Conservation (phyloP, 83 land plant genomes). For the Isoetes engelmannii region DNA sequence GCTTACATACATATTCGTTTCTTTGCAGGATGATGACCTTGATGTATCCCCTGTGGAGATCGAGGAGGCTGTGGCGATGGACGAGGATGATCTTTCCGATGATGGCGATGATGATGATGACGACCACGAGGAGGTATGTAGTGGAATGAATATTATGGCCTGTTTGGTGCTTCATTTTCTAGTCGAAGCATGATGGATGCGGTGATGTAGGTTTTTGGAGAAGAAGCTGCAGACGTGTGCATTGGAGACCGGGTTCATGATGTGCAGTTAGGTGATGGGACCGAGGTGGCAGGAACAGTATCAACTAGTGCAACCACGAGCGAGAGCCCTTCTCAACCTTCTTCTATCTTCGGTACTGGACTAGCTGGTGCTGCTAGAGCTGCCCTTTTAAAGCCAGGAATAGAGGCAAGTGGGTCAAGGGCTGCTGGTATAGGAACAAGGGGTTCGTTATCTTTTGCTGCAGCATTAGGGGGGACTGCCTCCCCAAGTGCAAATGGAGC, state of each 20-base stretch:
- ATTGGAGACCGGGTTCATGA: slow-evolving; percentile 91
- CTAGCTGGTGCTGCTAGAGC: slow-evolving; percentile 30
- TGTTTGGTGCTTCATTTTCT: not conserved
- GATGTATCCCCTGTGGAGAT: slow-evolving; percentile 77
- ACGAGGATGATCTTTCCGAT: slow-evolving; percentile 92
- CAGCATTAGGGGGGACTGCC: slow-evolving; percentile 87
- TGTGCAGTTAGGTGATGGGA: slow-evolving; percentile 74
- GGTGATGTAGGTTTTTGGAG: slow-evolving; percentile 52
- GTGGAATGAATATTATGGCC: not conserved
- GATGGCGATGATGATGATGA: slow-evolving; percentile 95
- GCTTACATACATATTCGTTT: not conserved
- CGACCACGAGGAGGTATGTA: slow-evolving; percentile 32
- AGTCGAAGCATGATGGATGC: not conserved
- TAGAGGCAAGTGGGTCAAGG: slow-evolving; percentile 51
- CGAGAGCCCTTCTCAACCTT: slow-evolving; percentile 45
- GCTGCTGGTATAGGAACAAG: slow-evolving; percentile 49
- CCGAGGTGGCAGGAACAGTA: slow-evolving; percentile 43
- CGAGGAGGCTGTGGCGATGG: slow-evolving; percentile 85
- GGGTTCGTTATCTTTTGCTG: slow-evolving; percentile 94
- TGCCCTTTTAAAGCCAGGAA: slow-evolving; percentile 37
- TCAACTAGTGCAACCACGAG: slow-evolving; percentile 34
- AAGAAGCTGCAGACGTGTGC: slow-evolving; percentile 71
- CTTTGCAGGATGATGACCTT: slow-evolving; percentile 70
- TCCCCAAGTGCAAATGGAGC: slow-evolving; percentile 59
- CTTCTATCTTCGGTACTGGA: slow-evolving; percentile 38